Conservation (phyloP, 2,329 filamentous ascomycete species). For the Pyricularia sp. region DNA sequence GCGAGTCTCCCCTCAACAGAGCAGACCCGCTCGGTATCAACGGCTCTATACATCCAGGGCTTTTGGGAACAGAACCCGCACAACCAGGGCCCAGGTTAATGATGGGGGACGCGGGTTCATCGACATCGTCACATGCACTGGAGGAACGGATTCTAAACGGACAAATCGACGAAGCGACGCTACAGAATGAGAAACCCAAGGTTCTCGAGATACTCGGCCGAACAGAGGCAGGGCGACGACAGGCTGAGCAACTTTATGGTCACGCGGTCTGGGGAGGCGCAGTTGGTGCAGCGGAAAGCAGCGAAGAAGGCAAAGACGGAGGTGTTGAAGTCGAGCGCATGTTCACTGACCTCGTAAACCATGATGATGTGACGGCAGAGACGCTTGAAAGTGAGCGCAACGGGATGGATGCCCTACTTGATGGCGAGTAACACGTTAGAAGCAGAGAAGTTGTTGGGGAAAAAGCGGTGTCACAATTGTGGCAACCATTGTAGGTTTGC, state of each 20-base stretch:
- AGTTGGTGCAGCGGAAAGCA: constrained; percentile 8
- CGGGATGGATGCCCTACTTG: constrained; percentile 34
- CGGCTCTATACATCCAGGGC: constrained; percentile 29
- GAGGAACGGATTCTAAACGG: constrained; percentile 42
- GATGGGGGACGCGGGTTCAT: constrained; percentile 21
- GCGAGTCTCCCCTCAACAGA: neutral
- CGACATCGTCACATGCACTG: constrained; percentile 29
- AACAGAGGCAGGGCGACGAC: constrained; percentile 38
- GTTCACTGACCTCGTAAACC: constrained; percentile 47
- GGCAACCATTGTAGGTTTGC: neutral
- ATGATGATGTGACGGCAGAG: constrained; percentile 34
- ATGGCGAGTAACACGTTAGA: constrained; percentile 25
- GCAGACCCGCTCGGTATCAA: constrained; percentile 30
- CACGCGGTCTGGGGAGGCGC: constrained; percentile 33
- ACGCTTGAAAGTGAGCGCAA: constrained; percentile 36
- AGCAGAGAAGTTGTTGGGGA: neutral
- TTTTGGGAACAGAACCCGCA: constrained; percentile 27
- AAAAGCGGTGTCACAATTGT: neutral
- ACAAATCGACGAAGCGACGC: constrained; percentile 21
- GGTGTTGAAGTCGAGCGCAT: constrained; percentile 40
- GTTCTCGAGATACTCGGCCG: constrained; percentile 42
- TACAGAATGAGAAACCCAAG: constrained; percentile 36
- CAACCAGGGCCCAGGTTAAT: constrained; percentile 32
- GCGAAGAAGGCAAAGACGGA: constrained; percentile 27
- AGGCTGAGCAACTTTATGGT: constrained; percentile 42